Base-by-base conservation (phyloP, 1,139 yeast species). In the Geotrichum histeridarum region DNA sequence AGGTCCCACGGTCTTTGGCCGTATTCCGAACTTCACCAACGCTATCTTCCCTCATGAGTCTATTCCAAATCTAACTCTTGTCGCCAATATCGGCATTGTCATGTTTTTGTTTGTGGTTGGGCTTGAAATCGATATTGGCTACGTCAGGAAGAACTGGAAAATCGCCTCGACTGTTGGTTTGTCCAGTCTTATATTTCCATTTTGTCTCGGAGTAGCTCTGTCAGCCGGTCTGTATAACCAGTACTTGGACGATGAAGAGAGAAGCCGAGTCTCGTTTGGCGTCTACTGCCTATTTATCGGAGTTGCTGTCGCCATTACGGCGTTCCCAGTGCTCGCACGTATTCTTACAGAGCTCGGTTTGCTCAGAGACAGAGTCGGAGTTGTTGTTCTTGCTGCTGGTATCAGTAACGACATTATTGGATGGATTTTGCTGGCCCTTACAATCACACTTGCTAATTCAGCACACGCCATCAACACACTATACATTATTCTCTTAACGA, bases 261-360 rank as follows among this genome's bases (percentile, higher is more conserved):
- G 67, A 31, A 75, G 67, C 15, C 64, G 65, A 8, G 74, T 82
- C 43, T 72, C 80, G 55, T 85, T 84, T 65, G 82, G 89, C n/a
- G 83, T 88, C 0, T 85, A 78, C 61, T 81, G 83, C 82, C 84
- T 84, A 14, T 86, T 85, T 60, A 82, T 85, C 50, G 90, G 91
- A 3, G 89, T 84, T 17, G 91, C 95, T 1, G 77, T 85, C 74
- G 81, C 91, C 59, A 84, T 86, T 60, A 86, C 95, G 1, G 95
- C 94, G 0, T 83, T 86, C 69, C 95, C 95, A 0, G 95, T 86
- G 7, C 72, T 86, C 60, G 91, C 88, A 1, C 80, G 94, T 66
- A 86, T 86, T 42, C 71, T 86, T 59, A 82, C 89, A 3, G 93
- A 85, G 65, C 73, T 86, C 58, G 77, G 86, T 60, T 72, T 86